Evolutionary conservation across 2,329 filamentous ascomycete species (phyloP).

Genomic region (Aspergillus pseudoterreus): DNA sequence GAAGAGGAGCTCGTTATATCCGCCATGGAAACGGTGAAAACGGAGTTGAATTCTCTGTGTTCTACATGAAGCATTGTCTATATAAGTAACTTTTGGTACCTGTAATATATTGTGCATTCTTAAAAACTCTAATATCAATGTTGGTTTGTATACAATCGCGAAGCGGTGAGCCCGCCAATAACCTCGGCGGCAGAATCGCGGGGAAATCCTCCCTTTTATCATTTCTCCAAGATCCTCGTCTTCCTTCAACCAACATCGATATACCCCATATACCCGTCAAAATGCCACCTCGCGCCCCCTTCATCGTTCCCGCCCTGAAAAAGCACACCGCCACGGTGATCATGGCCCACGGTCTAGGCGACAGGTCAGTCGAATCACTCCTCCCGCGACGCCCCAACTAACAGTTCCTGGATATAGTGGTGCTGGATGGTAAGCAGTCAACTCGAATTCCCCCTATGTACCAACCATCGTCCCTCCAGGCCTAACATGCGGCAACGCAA

Average conservation of each 20-base stretch:
- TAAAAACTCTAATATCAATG: background rate
- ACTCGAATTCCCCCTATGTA: background rate
- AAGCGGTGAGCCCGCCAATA: slow-evolving; percentile 20
- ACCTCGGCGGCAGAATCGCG: slow-evolving; percentile 24
- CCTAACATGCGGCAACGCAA: background rate
- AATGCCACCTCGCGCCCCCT: slow-evolving; percentile 50
- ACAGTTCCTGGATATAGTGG: slow-evolving; percentile 35
- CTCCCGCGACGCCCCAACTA: background rate
- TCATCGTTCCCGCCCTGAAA: slow-evolving; percentile 74
- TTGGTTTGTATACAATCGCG: background rate
- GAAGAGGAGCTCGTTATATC: slow-evolving; percentile 22
- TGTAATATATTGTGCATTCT: background rate
- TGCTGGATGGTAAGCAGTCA: slow-evolving; percentile 41
- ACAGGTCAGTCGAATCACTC: slow-evolving; percentile 56
- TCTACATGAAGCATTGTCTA: background rate
- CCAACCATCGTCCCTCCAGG: background rate
- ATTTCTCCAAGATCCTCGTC: background rate
- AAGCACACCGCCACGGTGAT: slow-evolving; percentile 93
- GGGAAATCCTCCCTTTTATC: slow-evolving; percentile 6
- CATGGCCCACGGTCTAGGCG: slow-evolving; percentile 87
- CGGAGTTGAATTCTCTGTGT: slow-evolving; percentile 12
- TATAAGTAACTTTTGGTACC: background rate
- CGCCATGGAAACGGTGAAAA: slow-evolving; percentile 15
- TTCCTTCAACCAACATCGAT: background rate
- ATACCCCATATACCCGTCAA: slow-evolving; percentile 11